These are phyloP conservation scores for Caryopteris hybrid DNA, from an alignment of 305 asterid species.

Conservation along the genomic window DNA sequence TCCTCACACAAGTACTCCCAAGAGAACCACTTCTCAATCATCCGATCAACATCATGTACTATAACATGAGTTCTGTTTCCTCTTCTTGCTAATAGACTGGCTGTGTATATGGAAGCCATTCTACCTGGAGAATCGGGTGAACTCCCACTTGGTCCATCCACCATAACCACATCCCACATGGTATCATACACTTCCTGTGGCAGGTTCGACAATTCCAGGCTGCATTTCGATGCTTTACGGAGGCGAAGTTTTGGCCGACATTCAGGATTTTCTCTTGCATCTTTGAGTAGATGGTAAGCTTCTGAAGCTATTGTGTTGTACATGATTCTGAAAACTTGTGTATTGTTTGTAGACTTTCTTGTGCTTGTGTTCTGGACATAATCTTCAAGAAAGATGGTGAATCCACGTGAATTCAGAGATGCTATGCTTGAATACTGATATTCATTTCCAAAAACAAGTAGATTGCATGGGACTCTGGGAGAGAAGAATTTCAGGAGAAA, in stretches of 20 bases:
- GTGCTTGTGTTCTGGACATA: constrained; percentile 23
- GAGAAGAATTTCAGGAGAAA: constrained; percentile 51
- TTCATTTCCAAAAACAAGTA: constrained; percentile 65
- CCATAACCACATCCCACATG: constrained; percentile 68
- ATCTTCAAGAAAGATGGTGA: constrained; percentile 62
- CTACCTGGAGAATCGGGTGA: constrained; percentile 66
- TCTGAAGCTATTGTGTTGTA: constrained; percentile 58
- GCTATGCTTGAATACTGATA: constrained; percentile 40
- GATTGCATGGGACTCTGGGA: constrained; percentile 53
- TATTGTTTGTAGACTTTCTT: constrained; percentile 9
- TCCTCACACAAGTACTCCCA: constrained; percentile 80
- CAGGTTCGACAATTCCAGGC: constrained; percentile 42
- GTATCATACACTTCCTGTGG: constrained; percentile 45
- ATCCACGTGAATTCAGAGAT: constrained; percentile 48
- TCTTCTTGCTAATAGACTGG: constrained; percentile 61
- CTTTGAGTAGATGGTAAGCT: constrained; percentile 60
- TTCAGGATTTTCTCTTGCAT: constrained; percentile 45
- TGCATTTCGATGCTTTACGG: constrained; percentile 38
- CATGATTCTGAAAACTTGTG: constrained; percentile 40
- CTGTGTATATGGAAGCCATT: constrained; percentile 75
- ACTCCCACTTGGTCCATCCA: constrained; percentile 76
- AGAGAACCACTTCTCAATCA: constrained; percentile 85
- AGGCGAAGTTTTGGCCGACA: constrained; percentile 24
- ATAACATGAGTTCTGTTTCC: constrained; percentile 45
- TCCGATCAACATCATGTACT: constrained; percentile 70